phyloP scores from a whole-genome alignment of 2,329 filamentous ascomycete genomes.

The Aspergillus unguis region DNA sequence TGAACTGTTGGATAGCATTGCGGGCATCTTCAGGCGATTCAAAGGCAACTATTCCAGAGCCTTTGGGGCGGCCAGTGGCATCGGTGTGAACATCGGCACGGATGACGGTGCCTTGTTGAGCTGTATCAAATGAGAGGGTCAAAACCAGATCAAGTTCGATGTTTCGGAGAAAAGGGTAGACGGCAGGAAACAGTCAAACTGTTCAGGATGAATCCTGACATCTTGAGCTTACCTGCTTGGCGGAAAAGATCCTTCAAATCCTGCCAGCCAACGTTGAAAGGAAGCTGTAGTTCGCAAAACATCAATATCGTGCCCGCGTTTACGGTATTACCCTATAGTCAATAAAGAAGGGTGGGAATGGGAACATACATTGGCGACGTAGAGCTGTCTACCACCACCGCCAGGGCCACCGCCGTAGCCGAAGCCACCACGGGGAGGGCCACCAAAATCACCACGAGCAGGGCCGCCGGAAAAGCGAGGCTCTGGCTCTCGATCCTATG shows the following conservation, averaged over 20 bases:
- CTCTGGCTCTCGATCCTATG: conserved; percentile 92
- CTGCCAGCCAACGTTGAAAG: conserved; percentile 97
- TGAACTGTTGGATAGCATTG: conserved; percentile 95
- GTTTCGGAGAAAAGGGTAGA: neutral
- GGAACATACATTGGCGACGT: conserved; percentile 91
- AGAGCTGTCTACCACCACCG: conserved; percentile 81
- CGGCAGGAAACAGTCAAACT: conserved; percentile 9
- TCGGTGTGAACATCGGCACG: conserved; percentile 93
- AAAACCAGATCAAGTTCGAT: conserved; percentile 20
- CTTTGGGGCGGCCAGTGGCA: conserved; percentile 89
- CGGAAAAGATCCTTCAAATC: conserved; percentile 98
- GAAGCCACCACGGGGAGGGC: conserved; percentile 64
- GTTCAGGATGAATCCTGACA: conserved; percentile 14
- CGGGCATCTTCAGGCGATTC: conserved; percentile 92
- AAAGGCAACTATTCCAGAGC: conserved; percentile 94
- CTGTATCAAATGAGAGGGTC: conserved; percentile 32
- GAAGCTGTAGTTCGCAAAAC: conserved; percentile 62
- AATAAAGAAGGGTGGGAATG: conserved; percentile 29
- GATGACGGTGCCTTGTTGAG: conserved; percentile 70
- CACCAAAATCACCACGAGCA: conserved; percentile 62
- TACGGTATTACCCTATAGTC: conserved; percentile 13
- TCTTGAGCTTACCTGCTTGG: conserved; percentile 75
- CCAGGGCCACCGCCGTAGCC: conserved; percentile 46
- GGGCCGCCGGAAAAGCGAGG: conserved; percentile 86
- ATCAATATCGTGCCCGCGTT: conserved; percentile 33